Evolutionary conservation across 2,329 filamentous ascomycete species (phyloP).

Genomic region (Emergomyces orientalis): DNA sequence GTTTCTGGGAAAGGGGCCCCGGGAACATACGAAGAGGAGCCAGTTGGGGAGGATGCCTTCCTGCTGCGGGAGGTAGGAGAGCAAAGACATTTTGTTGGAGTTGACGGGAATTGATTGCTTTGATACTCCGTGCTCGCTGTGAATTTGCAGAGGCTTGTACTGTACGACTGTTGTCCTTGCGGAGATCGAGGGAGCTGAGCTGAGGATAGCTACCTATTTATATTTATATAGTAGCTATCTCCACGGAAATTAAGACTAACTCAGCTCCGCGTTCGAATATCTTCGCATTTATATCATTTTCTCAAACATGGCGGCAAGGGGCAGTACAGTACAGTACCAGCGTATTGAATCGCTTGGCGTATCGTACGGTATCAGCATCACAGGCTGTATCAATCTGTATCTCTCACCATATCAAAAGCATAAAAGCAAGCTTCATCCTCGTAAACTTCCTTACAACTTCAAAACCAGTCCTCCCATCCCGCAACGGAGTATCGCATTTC

Average conservation of each 20-base stretch:
- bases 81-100: constrained; percentile 1
- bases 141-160: not conserved
- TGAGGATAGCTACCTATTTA: no score
- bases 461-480: not conserved
- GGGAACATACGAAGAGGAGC: constrained; percentile 50
- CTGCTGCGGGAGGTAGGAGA: constrained; percentile 28
- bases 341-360: not conserved
- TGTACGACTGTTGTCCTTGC: no score
- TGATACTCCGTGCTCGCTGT: not conserved
- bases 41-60: constrained; percentile 53
- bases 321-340: no score
- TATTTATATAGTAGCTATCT: no score
- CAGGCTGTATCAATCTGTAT: no score
- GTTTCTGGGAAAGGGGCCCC: not conserved
- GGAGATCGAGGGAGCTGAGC: no score
- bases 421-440: not conserved
- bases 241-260: no score
- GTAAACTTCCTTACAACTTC: not conserved
- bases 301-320: no score
- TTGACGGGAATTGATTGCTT: not conserved
- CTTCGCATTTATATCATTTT: no score
- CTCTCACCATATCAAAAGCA: not conserved
- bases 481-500: not conserved
- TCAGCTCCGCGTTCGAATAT: no score
- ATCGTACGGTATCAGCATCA: not conserved